Evolutionary conservation across 352 stramenopile species (phyloP).

Genomic region (Phytophthora idaei): DNA sequence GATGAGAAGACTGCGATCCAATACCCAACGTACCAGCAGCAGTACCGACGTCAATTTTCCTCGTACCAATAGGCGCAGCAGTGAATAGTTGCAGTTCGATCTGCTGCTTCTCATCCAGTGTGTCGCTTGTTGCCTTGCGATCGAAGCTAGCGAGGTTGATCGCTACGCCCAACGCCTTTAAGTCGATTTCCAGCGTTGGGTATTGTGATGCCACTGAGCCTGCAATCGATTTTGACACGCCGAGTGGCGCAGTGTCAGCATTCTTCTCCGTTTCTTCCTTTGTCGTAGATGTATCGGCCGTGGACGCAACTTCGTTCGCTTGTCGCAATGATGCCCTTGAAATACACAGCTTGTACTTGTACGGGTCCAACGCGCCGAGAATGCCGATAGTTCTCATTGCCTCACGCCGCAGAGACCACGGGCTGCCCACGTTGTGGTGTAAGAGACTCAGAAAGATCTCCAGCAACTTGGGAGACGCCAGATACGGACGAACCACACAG

Average conservation of each 20-base stretch:
- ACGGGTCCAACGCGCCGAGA: slow-evolving; percentile 95
- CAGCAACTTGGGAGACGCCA: slow-evolving; percentile 95
- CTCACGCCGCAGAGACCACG: slow-evolving; percentile 94
- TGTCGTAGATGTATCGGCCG: slow-evolving; percentile 26
- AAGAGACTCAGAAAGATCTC: slow-evolving; percentile 95
- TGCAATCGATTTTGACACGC: slow-evolving; percentile 22
- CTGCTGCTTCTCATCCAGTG: slow-evolving; percentile 87
- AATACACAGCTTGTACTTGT: slow-evolving; percentile 92
- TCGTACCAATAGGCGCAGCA: slow-evolving; percentile 84
- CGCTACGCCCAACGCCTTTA: slow-evolving; percentile 61
- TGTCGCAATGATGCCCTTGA: slow-evolving; percentile 71
- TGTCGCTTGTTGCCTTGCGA: slow-evolving; percentile 56
- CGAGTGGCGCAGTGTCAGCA: slow-evolving; percentile 13
- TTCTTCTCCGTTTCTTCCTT: slow-evolving; percentile 22
- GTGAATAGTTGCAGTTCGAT: slow-evolving; percentile 89
- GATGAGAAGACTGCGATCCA: slow-evolving; percentile 36
- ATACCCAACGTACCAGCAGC: slow-evolving; percentile 28
- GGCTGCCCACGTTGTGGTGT: slow-evolving; percentile 87
- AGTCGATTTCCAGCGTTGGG: slow-evolving; percentile 59
- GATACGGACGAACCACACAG: slow-evolving; percentile 94
- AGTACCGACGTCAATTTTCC: slow-evolving; percentile 47
- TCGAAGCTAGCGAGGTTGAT: slow-evolving; percentile 65
- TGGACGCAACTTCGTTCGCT: slow-evolving; percentile 63
- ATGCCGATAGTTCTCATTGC: slow-evolving; percentile 97
- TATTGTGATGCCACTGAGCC: slow-evolving; percentile 36